Base-by-base conservation (phyloP, 352 stramenopile genomes). In the Globisporangium iwayamae region DNA sequence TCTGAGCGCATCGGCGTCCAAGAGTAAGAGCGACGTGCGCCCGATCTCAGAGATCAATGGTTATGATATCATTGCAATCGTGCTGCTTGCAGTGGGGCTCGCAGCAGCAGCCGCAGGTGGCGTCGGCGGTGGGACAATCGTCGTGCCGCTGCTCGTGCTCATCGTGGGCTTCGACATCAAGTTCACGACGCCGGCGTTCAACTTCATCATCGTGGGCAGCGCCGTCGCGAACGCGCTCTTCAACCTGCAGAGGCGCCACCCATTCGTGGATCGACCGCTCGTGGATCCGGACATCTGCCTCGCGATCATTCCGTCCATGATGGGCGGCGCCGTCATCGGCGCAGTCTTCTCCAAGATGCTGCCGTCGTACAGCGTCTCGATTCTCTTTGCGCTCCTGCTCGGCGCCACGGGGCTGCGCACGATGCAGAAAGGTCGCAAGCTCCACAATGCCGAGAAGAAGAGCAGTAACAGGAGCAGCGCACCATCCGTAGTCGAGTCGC, bases 151-250 rank as follows among this genome's bases (percentile, higher is more conserved):
- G n/a, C 79, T 89, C 69, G 74, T 85, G 62, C 62, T 87, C 39
- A 67, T 85, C 66, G 83, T 89, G 78, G 60, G 73, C 58, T 87
- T 90, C 52, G 75, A 90, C 56, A 83, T 87, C 61, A 87, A 90
- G 62, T 75, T 73, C 50, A 74, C 76, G 25, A 90, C 76, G 41
- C 76, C 78, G 10, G 74, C 76, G 43, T 83, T 75, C 39, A 87
- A 86, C 67, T 69, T 87, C 38, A 75, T 80, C 68, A 86, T 87
- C 69, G 74, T 89, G 25, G 78, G 76, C 56, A 79, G 78, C 28
- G 76, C 78, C 25, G 66, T 85, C 30, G 78, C 78, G 25, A 87
- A 87, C 50, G 76, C 80, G 6, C 75, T 73, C 56, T 86, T 86
- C 62, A 87, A 89, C 56, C 47, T 86, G 56, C 78, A 68, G 55